Base-by-base conservation (phyloP, 441 rosid genomes). In the Brassica hybrid region DNA sequence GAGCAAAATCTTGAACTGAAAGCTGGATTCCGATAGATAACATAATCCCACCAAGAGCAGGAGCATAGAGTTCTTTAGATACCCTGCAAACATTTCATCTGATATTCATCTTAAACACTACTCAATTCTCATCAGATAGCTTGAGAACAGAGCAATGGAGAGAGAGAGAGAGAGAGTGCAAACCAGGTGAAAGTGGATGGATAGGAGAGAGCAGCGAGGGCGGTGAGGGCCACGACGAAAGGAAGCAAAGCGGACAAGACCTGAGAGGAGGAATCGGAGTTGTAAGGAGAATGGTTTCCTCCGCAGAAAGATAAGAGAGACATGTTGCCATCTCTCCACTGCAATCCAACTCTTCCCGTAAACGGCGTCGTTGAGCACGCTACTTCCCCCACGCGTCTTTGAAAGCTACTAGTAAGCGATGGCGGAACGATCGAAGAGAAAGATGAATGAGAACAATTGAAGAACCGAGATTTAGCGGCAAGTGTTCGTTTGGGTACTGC, bases 31-130 rank as follows among this genome's bases (percentile, higher is more conserved):
- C 98, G 71, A 94, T 92, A 1, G 98, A 92, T 74, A 94, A 77
- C 97, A 94, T 92, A 69, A 94, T 94, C 67, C 99, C 99, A 58
- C 99, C 99, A 79, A 94, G 93, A 67, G 99, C 97, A 65, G 99
- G 97, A 30, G 99, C 97, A 71, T 94, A 94, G 23, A 92, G 65
- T 21, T 92, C 99, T 83, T 91, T 94, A 4, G 99, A 92, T 66
- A 94, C 97, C 99, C 97, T 94, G 91, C 80, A 52, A 73, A 73
- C 25, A n/a, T 64, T 52, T 38, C 36, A 76, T 57, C 34, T 30
- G 34, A 30, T 30, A 30, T 30, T 30, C 34, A 30, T 30, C 34
- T 30, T 30, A 30, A 30, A 30, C 34, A 30, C 34, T 27, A 59
- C 2, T 54, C 27, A 16, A 32, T 0, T 57, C 30, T 25, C 59